These are phyloP conservation scores for Leccinum arenicola DNA, from an alignment of 768 basidiomycete species.

Conservation along the genomic window DNA sequence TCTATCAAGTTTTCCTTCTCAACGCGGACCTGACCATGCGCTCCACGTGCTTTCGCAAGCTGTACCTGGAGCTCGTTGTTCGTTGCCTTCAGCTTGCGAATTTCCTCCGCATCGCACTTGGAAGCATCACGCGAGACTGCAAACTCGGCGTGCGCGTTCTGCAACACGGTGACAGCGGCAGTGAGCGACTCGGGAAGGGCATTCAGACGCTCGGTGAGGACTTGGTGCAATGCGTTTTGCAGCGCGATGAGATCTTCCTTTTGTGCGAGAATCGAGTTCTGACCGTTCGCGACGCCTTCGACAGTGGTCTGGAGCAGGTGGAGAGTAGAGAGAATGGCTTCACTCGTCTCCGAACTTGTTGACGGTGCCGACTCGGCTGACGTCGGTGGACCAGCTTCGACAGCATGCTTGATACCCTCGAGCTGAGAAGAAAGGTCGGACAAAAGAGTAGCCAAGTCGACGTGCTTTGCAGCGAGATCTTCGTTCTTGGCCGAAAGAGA, in stretches of 20 bases:
- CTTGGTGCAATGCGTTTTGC: slow-evolving; percentile 53
- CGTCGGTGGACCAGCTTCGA: slow-evolving; percentile 33
- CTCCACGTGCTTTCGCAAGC: slow-evolving; percentile 71
- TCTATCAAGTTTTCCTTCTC: slow-evolving; percentile 76
- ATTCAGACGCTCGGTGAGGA: slow-evolving; percentile 50
- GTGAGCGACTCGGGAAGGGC: slow-evolving; percentile 59
- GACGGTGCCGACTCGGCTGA: slow-evolving; percentile 19
- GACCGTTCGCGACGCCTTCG: slow-evolving; percentile 49
- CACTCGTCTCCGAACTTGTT: slow-evolving; percentile 14
- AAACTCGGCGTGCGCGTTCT: slow-evolving; percentile 62
- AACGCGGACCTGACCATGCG: slow-evolving; percentile 74
- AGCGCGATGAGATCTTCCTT: slow-evolving; percentile 47
- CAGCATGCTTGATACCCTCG: slow-evolving; percentile 39
- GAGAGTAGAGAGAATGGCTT: slow-evolving; percentile 35
- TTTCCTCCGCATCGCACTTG: slow-evolving; percentile 67
- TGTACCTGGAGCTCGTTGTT: slow-evolving; percentile 74
- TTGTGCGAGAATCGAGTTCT: slow-evolving; percentile 46
- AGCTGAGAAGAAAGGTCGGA: slow-evolving; percentile 49
- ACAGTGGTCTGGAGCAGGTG: slow-evolving; percentile 46
- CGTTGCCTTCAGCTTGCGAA: slow-evolving; percentile 47
- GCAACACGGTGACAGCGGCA: slow-evolving; percentile 50
- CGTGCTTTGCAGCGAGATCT: slow-evolving; percentile 39
- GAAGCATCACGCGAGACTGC: slow-evolving; percentile 52
- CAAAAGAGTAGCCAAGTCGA: slow-evolving; percentile 40
- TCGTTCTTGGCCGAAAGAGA: slow-evolving; percentile 37